Base-by-base conservation (phyloP, 495 filamentous ascomycete genomes). In the Xylaria longipes region DNA sequence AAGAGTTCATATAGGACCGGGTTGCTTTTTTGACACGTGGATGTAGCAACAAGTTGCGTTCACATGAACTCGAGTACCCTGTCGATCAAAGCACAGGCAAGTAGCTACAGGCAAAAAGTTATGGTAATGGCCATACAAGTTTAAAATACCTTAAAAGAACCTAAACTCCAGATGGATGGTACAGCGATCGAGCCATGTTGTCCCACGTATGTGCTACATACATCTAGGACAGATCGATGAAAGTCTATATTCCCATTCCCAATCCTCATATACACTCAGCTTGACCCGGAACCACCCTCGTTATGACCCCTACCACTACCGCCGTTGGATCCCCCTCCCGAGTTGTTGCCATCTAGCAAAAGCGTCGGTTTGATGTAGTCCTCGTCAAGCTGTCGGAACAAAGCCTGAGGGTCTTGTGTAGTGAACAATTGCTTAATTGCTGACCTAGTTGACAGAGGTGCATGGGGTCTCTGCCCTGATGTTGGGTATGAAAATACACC, bases 281-380 rank as follows among this genome's bases (percentile, higher is more conserved):
- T 68, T 17, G 70, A 68, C 62, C 75, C 77, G 3, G 75, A 73
- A n/a, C 73, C 68, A 29, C 72, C 75, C 58, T 75, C 73, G 25
- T 66, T 72, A 37, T 77, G 73, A 17, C 71, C 73, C 58, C 73
- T 66, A 20, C 76, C 48, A 56, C 68, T 62, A 56, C 73, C 61
- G 29, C 76, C 43, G 52, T 70, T 65, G 25, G 71, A 57, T 1
- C 52, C 52, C 29, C 68, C 48, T 29, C 74, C 76, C 4, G 73
- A 52, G 58, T 74, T 75, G 27, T 81, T 83, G 15, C 82, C 82
- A 84, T 98, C 95, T 46, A 99, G 87, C 69, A 99, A 80, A 66
- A 99, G 84, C 74, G 89, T 94, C 12, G 96, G 96, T 85, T 99
- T 99, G 80, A 99, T 97, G 80, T 93, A 98, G 37, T 93, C 93